Base-by-base conservation (phyloP, 768 basidiomycete species). In the Pisolithus sp. region DNA sequence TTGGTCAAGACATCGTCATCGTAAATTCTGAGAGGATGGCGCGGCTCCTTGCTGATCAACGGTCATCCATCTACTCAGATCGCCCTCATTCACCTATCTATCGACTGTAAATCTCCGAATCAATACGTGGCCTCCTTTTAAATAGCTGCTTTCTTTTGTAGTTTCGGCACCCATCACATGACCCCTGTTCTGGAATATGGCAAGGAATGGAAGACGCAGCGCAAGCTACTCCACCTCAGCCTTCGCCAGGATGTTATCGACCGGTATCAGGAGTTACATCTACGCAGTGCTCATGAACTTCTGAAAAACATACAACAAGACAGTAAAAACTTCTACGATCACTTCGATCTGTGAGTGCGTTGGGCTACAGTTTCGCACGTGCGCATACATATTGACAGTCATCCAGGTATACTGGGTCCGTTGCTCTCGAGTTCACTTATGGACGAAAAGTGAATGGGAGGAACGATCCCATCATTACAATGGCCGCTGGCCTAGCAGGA, bases 221-320 rank as follows among this genome's bases (percentile, higher is more conserved):
- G 60, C 21, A 51, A 53, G 41, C 36, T 57, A 7, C 30, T 56
- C 21, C 52, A 55, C 36, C 54, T 52, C 17, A 42, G 48, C 17
- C 48, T 59, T 18, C 44, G 48, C 15, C n/a, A 38, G 4, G 49
- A 53, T 10, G 52, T 45, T 8, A 23, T 36, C n/a, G 34, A 28
- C 9, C 47, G 50, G 26, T 74, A 71, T 53, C 59, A 52, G n/a
- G 65, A 69, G 2, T 59, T 71, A 41, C 73, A 76, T 49, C 49
- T 56, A 7, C 46, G 56, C 40, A 72, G 67, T 49, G 62, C 66
- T 18, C 62, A 61, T 24, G 62, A 63, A 8, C 49, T 74, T 45
- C 56, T 76, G 17, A 34, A 61, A 28, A 63, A 62, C 17, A 53
- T 76, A 9, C 30, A 30, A 8, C 30, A 10, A 8, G 30, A 30